Conservation (phyloP, 2,329 filamentous ascomycete genomes). For the Botryosphaeria agaves region DNA sequence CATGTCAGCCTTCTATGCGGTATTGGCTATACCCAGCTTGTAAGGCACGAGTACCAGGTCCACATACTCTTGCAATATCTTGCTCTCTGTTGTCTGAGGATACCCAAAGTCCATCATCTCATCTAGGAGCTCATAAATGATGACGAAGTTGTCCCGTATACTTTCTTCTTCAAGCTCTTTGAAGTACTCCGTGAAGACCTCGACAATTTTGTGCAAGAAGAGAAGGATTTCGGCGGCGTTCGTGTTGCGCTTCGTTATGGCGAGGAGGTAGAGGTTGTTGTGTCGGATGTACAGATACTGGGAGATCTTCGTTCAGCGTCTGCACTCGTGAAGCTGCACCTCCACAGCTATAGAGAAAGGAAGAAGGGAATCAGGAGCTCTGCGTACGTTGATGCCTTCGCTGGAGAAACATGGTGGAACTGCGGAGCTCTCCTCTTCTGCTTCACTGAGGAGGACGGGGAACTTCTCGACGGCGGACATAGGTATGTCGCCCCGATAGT, state of each 20-base stretch:
- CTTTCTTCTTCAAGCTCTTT: conserved; percentile 97
- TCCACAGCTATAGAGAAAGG: background rate
- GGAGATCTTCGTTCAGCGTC: conserved; percentile 2
- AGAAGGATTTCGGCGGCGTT: conserved; percentile 97
- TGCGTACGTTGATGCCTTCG: conserved; percentile 87
- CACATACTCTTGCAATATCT: conserved; percentile 79
- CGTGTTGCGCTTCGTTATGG: conserved; percentile 94
- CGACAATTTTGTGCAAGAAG: conserved; percentile 94
- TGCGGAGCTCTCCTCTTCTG: conserved; percentile 96
- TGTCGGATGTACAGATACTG: conserved; percentile 98
- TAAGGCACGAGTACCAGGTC: background rate
- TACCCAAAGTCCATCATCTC: conserved; percentile 99
- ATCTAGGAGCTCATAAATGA: conserved; percentile 96
- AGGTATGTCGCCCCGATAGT: conserved; percentile 95
- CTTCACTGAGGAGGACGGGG: conserved; percentile 85
- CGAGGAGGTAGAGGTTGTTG: conserved; percentile 97
- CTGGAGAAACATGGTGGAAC: conserved; percentile 96
- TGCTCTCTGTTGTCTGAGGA: conserved; percentile 93
- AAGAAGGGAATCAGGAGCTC: background rate
- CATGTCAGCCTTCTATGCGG: background rate
- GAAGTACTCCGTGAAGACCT: conserved; percentile 99
- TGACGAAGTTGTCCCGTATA: conserved; percentile 97
- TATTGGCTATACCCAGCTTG: background rate
- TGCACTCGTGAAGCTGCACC: background rate
- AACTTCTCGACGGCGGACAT: conserved; percentile 99